phyloP scores from a whole-genome alignment of 2,329 filamentous ascomycete genomes.

The Aschersonia sp. region DNA sequence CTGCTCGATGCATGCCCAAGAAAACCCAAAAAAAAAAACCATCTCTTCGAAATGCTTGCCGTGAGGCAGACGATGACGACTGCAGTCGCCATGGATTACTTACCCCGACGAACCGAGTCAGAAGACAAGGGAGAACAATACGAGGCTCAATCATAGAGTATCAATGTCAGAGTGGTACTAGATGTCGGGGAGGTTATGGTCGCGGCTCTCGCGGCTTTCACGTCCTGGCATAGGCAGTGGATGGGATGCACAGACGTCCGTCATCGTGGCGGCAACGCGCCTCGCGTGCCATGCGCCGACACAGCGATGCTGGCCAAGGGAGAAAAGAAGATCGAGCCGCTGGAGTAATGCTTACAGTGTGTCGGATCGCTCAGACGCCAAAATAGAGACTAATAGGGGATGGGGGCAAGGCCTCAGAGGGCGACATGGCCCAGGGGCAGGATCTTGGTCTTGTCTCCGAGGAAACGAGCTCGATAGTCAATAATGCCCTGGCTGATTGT shows the following conservation, averaged over 20 bases:
- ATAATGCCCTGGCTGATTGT: slow-evolving; percentile 53
- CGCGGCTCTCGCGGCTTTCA: not conserved
- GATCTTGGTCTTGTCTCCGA: slow-evolving; percentile 48
- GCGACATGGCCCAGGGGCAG: slow-evolving; percentile 38
- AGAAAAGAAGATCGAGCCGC: not conserved
- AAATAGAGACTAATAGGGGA: not conserved
- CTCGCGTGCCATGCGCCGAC: not conserved
- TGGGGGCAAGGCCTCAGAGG: slow-evolving; percentile 9
- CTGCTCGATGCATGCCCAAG: not conserved
- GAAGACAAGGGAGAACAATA: not conserved
- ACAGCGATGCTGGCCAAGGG: not conserved
- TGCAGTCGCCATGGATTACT: not conserved
- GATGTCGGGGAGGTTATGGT: not conserved
- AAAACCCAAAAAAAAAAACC: no score
- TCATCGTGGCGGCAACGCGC: not conserved
- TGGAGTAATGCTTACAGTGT: slow-evolving; percentile 3
- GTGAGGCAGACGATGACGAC: no score
- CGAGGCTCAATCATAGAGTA: no score
- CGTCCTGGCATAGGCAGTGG: not conserved
- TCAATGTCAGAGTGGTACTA: not conserved
- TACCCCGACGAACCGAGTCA: not conserved
- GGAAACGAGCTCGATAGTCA: slow-evolving; percentile 49
- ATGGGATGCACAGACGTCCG: not conserved
- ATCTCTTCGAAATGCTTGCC: no score
- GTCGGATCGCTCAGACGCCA: not conserved